A percentile compares a stretch with the other conserved stretches of the same genome.
These are phyloP conservation scores for Euptelea pleiosperma DNA, from an alignment of 164 flowering plant species.

Conservation along the genomic window DNA sequence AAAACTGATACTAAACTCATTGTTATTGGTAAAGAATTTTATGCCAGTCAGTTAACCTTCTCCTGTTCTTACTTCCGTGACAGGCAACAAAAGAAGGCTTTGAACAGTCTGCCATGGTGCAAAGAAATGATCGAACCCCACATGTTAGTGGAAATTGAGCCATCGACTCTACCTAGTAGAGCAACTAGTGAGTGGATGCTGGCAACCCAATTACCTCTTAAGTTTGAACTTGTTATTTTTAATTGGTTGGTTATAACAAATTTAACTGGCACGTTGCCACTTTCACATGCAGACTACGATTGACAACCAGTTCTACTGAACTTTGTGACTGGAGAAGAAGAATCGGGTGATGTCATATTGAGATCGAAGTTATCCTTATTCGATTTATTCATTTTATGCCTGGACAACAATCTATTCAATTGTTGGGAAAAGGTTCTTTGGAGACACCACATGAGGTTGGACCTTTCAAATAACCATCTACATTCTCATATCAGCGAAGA, in stretches of 20 bases:
- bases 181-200: neutral
- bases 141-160: constrained; percentile 13
- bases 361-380: constrained; percentile 3
- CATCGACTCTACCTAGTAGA: constrained; percentile 6
- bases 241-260: neutral
- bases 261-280: no score
- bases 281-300: neutral
- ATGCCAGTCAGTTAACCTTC: neutral
- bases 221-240: neutral
- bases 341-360: neutral
- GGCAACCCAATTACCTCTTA: neutral
- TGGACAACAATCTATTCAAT: neutral
- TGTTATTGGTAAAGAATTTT: no score
- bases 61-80: neutral
- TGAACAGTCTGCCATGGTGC: constrained; percentile 17
- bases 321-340: constrained; percentile 3
- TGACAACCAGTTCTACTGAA: neutral
- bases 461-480: constrained; percentile 3
- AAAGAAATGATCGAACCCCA: constrained; percentile 10
- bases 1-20: no score
- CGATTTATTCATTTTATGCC: constrained; percentile 5
- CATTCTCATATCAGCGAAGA: neutral
- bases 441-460: neutral
- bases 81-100: constrained; percentile 19
- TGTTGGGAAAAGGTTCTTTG: no score